These are phyloP conservation scores for Saraca asoca DNA, from an alignment of 331 rosid genomes.

Conservation along the genomic window DNA sequence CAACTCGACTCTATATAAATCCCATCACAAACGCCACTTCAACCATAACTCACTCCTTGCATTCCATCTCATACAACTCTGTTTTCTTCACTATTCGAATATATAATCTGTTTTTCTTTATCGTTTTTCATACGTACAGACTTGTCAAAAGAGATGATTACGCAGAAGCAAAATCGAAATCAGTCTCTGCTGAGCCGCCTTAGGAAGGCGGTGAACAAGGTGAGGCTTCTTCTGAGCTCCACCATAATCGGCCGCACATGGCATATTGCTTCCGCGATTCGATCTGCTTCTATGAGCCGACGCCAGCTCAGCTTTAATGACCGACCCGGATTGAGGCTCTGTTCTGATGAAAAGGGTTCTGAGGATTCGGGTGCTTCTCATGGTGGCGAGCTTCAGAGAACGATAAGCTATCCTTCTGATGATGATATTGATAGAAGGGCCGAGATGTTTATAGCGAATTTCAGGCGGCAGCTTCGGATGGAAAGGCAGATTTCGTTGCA, in stretches of 20 bases:
- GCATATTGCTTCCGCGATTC: constrained; percentile 51
- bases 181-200: constrained; percentile 52
- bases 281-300: constrained; percentile 37
- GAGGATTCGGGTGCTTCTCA: constrained; percentile 31
- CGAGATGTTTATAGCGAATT: constrained; percentile 69
- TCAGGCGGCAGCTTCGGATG: constrained; percentile 64
- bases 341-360: constrained; percentile 31
- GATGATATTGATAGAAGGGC: constrained; percentile 74
- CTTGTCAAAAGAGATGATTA: too few species aligned
- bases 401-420: constrained; percentile 55
- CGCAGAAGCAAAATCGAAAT: not conserved
- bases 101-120: too few species aligned
- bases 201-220: constrained; percentile 58
- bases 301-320: constrained; percentile 55
- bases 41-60: too few species aligned
- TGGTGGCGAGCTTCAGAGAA: constrained; percentile 55
- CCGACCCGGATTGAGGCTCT: constrained; percentile 46
- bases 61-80: too few species aligned
- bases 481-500: constrained; percentile 77
- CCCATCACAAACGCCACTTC: too few species aligned
- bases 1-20: too few species aligned
- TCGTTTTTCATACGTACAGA: too few species aligned
- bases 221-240: constrained; percentile 55
- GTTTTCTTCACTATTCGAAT: too few species aligned
- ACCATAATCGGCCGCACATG: constrained; percentile 49